phyloP scores from a whole-genome alignment of 2,329 filamentous ascomycete species.

The Fusarium sp. region DNA sequence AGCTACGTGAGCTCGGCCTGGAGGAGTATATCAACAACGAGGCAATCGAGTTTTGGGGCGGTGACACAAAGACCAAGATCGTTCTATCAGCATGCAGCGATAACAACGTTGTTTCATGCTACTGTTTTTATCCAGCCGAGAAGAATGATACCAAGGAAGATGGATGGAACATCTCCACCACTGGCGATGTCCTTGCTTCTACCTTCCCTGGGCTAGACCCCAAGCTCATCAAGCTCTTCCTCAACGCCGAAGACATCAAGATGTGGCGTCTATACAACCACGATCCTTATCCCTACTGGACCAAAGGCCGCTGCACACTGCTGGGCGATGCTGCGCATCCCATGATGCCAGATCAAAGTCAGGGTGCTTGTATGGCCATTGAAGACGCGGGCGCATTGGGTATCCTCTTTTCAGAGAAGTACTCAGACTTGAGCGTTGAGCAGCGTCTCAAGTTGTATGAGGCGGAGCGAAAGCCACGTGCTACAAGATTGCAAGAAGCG shows the following conservation, averaged over 20 bases:
- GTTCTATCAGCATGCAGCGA: slow-evolving; percentile 71
- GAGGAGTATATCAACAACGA: slow-evolving; percentile 37
- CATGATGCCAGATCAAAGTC: slow-evolving; percentile 23
- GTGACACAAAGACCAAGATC: slow-evolving; percentile 65
- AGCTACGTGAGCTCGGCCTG: neutral
- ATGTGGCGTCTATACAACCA: slow-evolving; percentile 67
- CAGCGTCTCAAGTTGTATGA: slow-evolving; percentile 10
- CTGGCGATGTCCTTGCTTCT: slow-evolving; percentile 63
- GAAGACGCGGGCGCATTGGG: slow-evolving; percentile 9
- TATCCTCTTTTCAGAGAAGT: neutral
- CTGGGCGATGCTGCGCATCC: slow-evolving; percentile 27
- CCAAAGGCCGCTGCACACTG: slow-evolving; percentile 11
- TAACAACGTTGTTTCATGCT: slow-evolving; percentile 68
- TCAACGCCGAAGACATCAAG: slow-evolving; percentile 66
- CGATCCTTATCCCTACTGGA: slow-evolving; percentile 25
- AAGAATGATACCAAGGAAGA: slow-evolving; percentile 66
- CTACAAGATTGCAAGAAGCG: slow-evolving; percentile 8
- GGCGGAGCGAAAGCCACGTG: slow-evolving; percentile 3
- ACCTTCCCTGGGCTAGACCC: slow-evolving; percentile 67
- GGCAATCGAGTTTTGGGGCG: slow-evolving; percentile 73
- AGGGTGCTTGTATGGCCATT: slow-evolving; percentile 9
- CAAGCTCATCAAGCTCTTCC: slow-evolving; percentile 64
- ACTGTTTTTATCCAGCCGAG: slow-evolving; percentile 71
- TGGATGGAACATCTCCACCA: slow-evolving; percentile 61
- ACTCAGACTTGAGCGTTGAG: neutral